Conservation (phyloP, 441 rosid genomes). For the Gossypium schwendimanii region DNA sequence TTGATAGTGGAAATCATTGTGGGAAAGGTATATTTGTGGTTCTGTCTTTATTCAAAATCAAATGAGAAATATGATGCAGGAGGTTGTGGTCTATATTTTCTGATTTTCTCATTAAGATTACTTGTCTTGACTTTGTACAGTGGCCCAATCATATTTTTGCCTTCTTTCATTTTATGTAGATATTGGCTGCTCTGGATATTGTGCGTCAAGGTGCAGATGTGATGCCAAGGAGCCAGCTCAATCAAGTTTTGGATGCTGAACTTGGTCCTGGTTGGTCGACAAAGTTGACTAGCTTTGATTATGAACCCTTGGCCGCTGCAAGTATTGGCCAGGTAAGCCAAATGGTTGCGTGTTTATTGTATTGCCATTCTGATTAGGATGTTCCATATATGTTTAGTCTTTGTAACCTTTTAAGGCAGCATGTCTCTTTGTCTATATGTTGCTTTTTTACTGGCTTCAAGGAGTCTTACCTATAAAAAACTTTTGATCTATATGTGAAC, state of each 20-base stretch:
- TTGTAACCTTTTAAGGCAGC: neutral
- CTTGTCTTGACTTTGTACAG: neutral
- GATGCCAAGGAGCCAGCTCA: slow-evolving; percentile 88
- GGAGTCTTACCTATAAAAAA: neutral
- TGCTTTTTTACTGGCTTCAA: neutral
- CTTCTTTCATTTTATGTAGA: slow-evolving; percentile 37
- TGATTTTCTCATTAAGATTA: neutral
- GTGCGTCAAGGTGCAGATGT: slow-evolving; percentile 99
- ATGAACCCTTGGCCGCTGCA: slow-evolving; percentile 92
- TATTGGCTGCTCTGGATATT: slow-evolving; percentile 85
- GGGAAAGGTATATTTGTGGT: neutral
- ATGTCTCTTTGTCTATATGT: neutral
- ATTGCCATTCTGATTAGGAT: neutral
- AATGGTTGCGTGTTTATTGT: slow-evolving; percentile 2
- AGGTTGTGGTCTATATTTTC: neutral
- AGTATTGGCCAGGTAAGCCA: slow-evolving; percentile 87
- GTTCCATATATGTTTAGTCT: neutral
- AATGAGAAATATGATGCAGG: neutral
- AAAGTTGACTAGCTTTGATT: slow-evolving; percentile 76
- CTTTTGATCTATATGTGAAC: neutral
- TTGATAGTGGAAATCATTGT: neutral
- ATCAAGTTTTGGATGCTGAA: slow-evolving; percentile 78
- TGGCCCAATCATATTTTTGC: neutral
- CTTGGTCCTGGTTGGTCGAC: slow-evolving; percentile 72
- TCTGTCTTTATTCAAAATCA: neutral